Evolutionary conservation across 352 stramenopile genomes (phyloP).

Genomic region (Phytophthora capsici): DNA sequence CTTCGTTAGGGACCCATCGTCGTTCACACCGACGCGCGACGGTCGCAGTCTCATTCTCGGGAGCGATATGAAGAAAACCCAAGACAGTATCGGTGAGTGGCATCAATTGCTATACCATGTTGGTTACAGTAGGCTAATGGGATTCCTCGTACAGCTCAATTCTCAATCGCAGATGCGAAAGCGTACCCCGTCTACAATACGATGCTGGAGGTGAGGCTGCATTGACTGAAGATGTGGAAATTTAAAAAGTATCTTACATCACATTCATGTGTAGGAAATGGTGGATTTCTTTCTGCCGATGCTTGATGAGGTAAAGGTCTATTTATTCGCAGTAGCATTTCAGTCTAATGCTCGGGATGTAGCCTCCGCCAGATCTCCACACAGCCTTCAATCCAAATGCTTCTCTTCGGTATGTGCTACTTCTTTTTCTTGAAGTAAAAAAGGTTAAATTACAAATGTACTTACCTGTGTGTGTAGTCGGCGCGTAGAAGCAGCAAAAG

Average conservation of each 20-base stretch:
- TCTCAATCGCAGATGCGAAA: conserved; percentile 77
- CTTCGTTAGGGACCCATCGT: conserved; percentile 83
- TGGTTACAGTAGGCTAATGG: not conserved
- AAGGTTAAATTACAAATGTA: no score
- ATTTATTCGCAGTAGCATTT: not conserved
- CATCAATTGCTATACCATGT: not conserved
- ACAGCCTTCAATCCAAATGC: conserved; percentile 64
- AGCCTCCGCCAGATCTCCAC: conserved; percentile 77
- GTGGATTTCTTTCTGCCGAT: conserved; percentile 85
- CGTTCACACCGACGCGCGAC: conserved; percentile 87
- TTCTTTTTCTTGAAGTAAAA: not conserved
- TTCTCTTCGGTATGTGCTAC: conserved; percentile 49
- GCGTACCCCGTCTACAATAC: conserved; percentile 85
- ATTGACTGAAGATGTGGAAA: not conserved
- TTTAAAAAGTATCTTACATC: not conserved
- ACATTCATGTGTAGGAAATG: conserved; percentile 51
- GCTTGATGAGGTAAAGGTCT: conserved; percentile 68
- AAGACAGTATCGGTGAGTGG: conserved; percentile 69
- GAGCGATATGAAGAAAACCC: conserved; percentile 75
- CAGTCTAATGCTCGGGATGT: not conserved
- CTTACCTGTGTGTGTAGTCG: conserved; percentile 34
- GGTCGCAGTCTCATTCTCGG: conserved; percentile 83
- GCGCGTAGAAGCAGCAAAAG: conserved; percentile 69
- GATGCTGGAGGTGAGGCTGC: conserved; percentile 66
- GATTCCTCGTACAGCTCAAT: conserved; percentile 64